Evolutionary conservation across 2,329 filamentous ascomycete species (phyloP), one percentile per base, ranked within the genome.

Genomic region (Scedosporium apiospermum): DNA sequence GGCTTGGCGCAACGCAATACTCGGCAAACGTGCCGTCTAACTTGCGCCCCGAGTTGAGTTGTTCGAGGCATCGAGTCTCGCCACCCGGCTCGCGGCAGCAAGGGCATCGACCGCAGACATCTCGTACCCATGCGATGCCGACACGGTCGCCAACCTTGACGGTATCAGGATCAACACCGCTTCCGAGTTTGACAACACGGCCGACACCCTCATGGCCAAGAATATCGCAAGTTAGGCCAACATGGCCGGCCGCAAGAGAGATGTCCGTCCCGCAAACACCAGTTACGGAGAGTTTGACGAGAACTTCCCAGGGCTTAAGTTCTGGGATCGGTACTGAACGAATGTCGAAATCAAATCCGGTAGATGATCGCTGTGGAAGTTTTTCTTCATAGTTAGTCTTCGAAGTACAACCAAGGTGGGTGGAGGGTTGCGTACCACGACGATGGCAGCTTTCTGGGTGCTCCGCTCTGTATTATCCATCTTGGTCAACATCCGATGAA

Each of bases 121-220:
- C 74, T 12, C 75, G 70, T 16, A 69, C 70, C 76, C 75, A 77
- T 1, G 72, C 73, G 0, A 78, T 68, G 16, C 75, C 76, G 0
- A 76, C 72, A 1, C 74, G 72, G 57, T 75, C 70, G 38, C 73
- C 75, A 2, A 73, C 30, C 14, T 65, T 21, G 16, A 73, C 64
- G 1, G 65, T 62, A 23, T n/a, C 34, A 1, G 67, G 63, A 53
- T 71, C 70, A 3, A 76, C 69, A 41, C 71, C 69, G 34, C 70
- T 68, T 1, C 78, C 78, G 1, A 79, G 64, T 26, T 65, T 68
- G 3, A 69, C 73, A 16, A 79, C 69, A 10, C 68, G 69, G 1
- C 78, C 78, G 1, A 78, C 74, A 6, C 77, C 78, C 64, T 80
- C 78, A 58, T 80, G 78, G 3, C 78, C 78, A 0, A 77, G 69